Evolutionary conservation across 106 monocot species (phyloP), one percentile per base, ranked within the genome.

Genomic region (Dioscorea dumetorum): DNA sequence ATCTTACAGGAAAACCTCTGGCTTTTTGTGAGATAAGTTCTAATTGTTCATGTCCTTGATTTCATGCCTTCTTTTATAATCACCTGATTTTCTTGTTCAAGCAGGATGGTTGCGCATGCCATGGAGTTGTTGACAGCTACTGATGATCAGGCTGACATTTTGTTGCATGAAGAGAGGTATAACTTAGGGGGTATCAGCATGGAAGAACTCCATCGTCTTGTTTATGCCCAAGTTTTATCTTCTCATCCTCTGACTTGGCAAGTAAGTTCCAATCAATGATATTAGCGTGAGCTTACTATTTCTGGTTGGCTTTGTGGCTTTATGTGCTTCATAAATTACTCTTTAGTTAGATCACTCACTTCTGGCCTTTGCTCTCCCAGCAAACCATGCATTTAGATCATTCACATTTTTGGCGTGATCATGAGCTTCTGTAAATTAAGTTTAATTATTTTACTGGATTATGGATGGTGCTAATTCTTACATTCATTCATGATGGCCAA

Each of bases 221-320:
- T 89, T 8, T 97, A 97, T 81, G 86, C 88, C 67, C 97, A 97
- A 87, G 80, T 92, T 62, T 81, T 97, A 62, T 80, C 87, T 62
- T 97, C 92, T 74, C 89, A 97, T 87, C 67, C 84, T 73, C 64
- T 85, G 76, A 97, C 97, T 49, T 92, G 88, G 86, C 95, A 97
- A 72, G 95, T 93, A 50, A 74, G 80, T 80, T 51, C 22, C 67
- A n/a, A 33, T 66, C 17, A 28, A 15, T 35, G 9, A 41, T 41
- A 41, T 41, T 41, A 41, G 41, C 9, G 6, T 10, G 41, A 41
- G 10, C 41, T 41, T 41, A 10, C 9, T 41, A 41, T 41, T 41
- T 3, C 41, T 41, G 41, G 41, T 41, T 41, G 41, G 6, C 10
- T 41, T 10, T 41, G 10, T 41, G 2, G 41, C 6, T 41, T 41